Conservation (phyloP, 257 asterid species). For the Perilla frutescens region DNA sequence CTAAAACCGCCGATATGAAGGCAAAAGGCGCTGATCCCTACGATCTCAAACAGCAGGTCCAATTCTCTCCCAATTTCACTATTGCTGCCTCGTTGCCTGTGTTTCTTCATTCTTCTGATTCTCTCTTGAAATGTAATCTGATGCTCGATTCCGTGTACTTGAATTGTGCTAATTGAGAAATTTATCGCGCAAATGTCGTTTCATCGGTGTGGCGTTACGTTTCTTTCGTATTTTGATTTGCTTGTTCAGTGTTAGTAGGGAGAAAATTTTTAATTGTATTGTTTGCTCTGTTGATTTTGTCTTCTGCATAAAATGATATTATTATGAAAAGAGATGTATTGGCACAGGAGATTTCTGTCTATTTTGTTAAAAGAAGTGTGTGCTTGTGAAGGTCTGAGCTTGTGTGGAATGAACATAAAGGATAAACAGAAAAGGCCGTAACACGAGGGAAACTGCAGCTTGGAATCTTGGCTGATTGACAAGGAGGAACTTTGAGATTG, state of each 20-base stretch:
- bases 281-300: background rate
- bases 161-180: constrained; percentile 9
- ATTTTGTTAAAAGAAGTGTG: background rate
- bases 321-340: background rate
- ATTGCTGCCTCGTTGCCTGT: background rate
- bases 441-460: background rate
- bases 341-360: constrained; percentile 16
- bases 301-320: constrained; percentile 14
- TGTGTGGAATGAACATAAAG: background rate
- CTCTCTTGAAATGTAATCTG: background rate
- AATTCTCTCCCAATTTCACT: background rate
- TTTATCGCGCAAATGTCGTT: background rate
- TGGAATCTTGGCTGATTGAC: constrained; percentile 6
- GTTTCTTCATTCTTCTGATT: background rate
- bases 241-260: background rate
- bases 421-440: background rate
- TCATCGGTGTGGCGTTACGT: background rate
- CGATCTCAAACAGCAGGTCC: constrained; percentile 90
- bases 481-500: background rate
- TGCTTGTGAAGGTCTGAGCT: constrained; percentile 12
- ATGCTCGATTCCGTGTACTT: background rate
- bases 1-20: constrained; percentile 88
- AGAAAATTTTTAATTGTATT: background rate
- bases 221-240: background rate
- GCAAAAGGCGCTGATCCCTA: constrained; percentile 80